A percentile compares a stretch with the other conserved stretches of the same genome.
Conservation (phyloP, 192 early-diverging fungal species). For the Cladochytrium replicatum region DNA sequence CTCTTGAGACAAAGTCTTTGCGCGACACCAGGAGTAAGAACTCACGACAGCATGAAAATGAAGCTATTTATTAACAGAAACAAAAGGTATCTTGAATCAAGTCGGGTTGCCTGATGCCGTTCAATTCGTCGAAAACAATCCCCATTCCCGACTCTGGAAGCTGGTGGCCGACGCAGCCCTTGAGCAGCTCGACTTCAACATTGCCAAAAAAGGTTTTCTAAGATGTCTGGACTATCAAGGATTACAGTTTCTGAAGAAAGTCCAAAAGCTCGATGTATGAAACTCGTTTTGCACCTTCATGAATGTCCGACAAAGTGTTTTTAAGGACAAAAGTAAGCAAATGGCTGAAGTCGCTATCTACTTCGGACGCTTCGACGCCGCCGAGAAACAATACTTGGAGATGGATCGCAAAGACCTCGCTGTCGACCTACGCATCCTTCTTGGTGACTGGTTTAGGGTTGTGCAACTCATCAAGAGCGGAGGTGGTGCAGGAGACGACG, state of each 20-base stretch:
- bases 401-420: constrained; percentile 53
- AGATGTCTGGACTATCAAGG: constrained; percentile 38
- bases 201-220: constrained; percentile 38
- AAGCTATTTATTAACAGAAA: not conserved
- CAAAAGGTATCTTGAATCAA: constrained; percentile 30
- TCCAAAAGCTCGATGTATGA: constrained; percentile 39
- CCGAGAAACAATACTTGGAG: constrained; percentile 43
- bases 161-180: constrained; percentile 39
- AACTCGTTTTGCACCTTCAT: not conserved
- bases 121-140: constrained; percentile 42
- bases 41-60: not conserved
- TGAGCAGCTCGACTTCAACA: constrained; percentile 32
- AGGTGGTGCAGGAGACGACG: constrained; percentile 39
- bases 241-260: constrained; percentile 39
- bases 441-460: constrained; percentile 52
- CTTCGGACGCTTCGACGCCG: constrained; percentile 33
- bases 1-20: constrained; percentile 36
- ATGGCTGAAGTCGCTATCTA: constrained; percentile 40
- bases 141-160: constrained; percentile 45
- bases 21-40: constrained; percentile 33
- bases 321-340: constrained; percentile 40
- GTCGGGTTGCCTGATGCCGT: constrained; percentile 35
- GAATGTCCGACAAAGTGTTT: not conserved
- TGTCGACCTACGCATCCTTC: constrained; percentile 34
- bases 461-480: constrained; percentile 49